phyloP scores from a whole-genome alignment of 208 protist genomes.

The Trypanosoma cruzi region DNA sequence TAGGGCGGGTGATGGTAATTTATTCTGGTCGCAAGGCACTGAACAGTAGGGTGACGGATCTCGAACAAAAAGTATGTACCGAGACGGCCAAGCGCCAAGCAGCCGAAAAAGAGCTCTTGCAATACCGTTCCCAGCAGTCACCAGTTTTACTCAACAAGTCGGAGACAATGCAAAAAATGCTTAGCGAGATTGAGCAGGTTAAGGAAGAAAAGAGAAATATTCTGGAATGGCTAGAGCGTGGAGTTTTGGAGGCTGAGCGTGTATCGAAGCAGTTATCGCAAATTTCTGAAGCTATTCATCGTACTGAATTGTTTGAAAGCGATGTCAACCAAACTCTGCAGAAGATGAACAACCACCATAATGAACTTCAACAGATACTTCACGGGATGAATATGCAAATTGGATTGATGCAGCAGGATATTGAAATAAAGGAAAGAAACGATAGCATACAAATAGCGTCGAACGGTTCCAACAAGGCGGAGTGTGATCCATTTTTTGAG shows the following conservation, averaged over 20 bases:
- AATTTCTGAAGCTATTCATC: slow-evolving; percentile 17
- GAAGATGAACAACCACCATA: slow-evolving; percentile 4
- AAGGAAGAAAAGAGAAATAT: slow-evolving; percentile 22
- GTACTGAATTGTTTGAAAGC: slow-evolving; percentile 5
- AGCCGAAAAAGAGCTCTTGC: not conserved
- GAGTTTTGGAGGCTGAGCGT: slow-evolving; percentile 29
- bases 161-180: not conserved
- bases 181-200: slow-evolving; percentile 19
- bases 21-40: not conserved
- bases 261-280: slow-evolving; percentile 13
- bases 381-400: slow-evolving; percentile 6
- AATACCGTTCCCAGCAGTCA: not conserved
- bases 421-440: slow-evolving; percentile 3
- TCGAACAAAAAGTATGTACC: not conserved
- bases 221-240: slow-evolving; percentile 26
- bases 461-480: not conserved
- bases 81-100: slow-evolving; percentile 3
- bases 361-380: slow-evolving; percentile 14
- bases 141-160: not conserved
- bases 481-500: slow-evolving; percentile 6
- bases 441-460: not conserved
- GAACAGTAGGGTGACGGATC: not conserved
- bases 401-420: slow-evolving; percentile 10
- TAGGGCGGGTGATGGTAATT: not conserved
- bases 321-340: slow-evolving; percentile 1